Conservation (phyloP, 352 stramenopile genomes). For the Phytophthora syringae region DNA sequence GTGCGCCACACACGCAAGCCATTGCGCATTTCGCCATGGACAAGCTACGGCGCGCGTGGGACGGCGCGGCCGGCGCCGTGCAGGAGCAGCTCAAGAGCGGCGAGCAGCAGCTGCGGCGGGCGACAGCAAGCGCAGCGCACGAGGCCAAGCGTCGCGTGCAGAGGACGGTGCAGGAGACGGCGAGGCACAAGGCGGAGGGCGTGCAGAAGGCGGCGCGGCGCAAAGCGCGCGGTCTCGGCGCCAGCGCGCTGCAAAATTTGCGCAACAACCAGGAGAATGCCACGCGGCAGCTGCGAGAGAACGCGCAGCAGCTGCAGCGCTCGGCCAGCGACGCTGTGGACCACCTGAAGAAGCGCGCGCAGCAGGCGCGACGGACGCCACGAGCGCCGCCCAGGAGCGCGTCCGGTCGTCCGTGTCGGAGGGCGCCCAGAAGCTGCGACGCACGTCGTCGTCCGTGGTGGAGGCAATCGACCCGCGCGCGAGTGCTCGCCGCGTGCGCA, state of each 20-base stretch:
- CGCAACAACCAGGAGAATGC: constrained; percentile 51
- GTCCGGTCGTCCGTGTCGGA: constrained; percentile 44
- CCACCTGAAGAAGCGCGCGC: constrained; percentile 26
- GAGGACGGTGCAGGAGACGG: constrained; percentile 15
- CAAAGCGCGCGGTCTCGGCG: constrained; percentile 42
- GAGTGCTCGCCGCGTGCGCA: constrained; percentile 48
- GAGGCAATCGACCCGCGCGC: constrained; percentile 60
- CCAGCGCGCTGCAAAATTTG: constrained; percentile 50
- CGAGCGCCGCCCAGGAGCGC: constrained; percentile 40
- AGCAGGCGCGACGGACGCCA: constrained; percentile 32
- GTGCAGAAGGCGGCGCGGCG: constrained; percentile 16
- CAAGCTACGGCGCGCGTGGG: constrained; percentile 31
- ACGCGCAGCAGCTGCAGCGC: constrained; percentile 39
- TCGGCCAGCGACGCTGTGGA: constrained; percentile 47
- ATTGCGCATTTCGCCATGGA: constrained; percentile 24
- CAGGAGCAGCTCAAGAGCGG: constrained; percentile 36
- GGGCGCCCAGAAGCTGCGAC: constrained; percentile 54
- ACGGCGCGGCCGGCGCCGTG: constrained; percentile 25
- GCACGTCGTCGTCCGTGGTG: constrained; percentile 56
- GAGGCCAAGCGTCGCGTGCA: constrained; percentile 26
- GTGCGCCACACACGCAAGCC: constrained; percentile 12
- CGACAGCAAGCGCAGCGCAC: constrained; percentile 4
- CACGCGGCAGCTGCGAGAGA: constrained; percentile 50
- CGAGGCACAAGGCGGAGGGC: constrained; percentile 15
- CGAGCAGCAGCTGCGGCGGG: constrained; percentile 22